Base-by-base conservation (phyloP, 2,329 filamentous ascomycete species). In the Cercospora sp. region DNA sequence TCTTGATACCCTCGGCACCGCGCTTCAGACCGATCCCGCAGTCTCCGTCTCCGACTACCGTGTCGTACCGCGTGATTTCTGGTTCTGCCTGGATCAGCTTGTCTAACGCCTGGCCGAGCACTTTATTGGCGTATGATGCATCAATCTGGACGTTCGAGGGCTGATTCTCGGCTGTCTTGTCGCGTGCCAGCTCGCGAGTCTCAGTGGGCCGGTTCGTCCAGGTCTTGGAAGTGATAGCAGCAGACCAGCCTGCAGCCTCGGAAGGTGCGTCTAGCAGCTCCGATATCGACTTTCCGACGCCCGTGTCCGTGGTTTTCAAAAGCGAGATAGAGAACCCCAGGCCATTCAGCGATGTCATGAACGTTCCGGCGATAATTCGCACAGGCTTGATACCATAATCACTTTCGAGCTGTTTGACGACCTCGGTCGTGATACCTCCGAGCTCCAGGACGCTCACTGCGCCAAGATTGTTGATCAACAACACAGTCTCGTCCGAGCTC, bases 1-100 rank as follows among this genome's bases (percentile, higher is more conserved):
- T 75, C 33, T 83, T 77, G 58, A 84, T 80, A 18, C 72, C 87
- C 84, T 96, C 90, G n/a, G 93, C 93, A 60, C 93, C 93, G 69
- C 93, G 89, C 82, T 92, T 93, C 69, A 97, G 83, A 5, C 92
- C 92, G 67, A 93, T 91, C 9, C 93, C 93, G 75, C 93, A 97
- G 80, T 97, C 93, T 58, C 93, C 93, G 76, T 97, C 93, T 51
- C 93, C 93, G 26, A 96, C 92, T 12, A 95, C 87, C 0, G 92
- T 96, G 76, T 91, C 90, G 75, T 86, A 91, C 64, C 82, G 85
- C 10, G 90, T 91, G 64, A 91, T 82, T 51, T 89, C 84, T 8
- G 87, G 85, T 75, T 92, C 90, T 1, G 85, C 89, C 0, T 82
- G 84, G 69, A 92, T 85, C 13, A 93, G 81, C 39, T 82, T 83